phyloP scores from a whole-genome alignment of 1,284 basidiomycete genomes.

The Microbotryomycetes sp. region DNA sequence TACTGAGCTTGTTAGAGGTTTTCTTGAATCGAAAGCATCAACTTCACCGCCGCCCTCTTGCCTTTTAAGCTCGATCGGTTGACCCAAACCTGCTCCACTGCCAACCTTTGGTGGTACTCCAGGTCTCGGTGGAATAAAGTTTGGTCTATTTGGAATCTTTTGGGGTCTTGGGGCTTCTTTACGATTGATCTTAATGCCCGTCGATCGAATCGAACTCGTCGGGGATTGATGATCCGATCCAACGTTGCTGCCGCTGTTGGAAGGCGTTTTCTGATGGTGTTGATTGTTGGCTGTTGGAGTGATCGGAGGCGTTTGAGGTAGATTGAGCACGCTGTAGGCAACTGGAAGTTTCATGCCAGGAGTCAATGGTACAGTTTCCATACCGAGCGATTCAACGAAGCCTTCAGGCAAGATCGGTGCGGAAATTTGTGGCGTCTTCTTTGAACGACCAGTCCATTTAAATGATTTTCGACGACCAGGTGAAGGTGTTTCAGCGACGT shows the following conservation, averaged over 20 bases:
- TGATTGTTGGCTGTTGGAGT: too few relatives aligned
- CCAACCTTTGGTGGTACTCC: background rate
- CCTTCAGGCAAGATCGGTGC: conserved; percentile 29
- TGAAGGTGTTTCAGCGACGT: background rate
- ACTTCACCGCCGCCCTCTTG: background rate
- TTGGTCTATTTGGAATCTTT: background rate
- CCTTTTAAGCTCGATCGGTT: background rate
- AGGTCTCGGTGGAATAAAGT: background rate
- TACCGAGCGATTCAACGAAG: conserved; percentile 32
- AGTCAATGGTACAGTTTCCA: conserved; percentile 27
- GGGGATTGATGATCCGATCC: background rate
- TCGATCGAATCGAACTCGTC: background rate
- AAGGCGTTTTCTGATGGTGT: background rate
- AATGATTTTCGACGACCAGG: conserved; percentile 5
- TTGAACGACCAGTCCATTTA: conserved; percentile 11
- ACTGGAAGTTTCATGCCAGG: conserved; percentile 18
- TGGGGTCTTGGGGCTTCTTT: background rate
- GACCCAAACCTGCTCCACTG: background rate
- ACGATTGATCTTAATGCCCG: background rate
- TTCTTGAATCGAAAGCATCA: background rate
- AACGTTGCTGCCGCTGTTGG: background rate
- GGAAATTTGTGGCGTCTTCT: conserved; percentile 22
- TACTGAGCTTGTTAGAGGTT: background rate
- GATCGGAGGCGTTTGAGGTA: background rate
- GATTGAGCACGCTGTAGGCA: background rate